Base-by-base conservation (phyloP, 2,329 filamentous ascomycete species). In the Ustilaginoidea virens region DNA sequence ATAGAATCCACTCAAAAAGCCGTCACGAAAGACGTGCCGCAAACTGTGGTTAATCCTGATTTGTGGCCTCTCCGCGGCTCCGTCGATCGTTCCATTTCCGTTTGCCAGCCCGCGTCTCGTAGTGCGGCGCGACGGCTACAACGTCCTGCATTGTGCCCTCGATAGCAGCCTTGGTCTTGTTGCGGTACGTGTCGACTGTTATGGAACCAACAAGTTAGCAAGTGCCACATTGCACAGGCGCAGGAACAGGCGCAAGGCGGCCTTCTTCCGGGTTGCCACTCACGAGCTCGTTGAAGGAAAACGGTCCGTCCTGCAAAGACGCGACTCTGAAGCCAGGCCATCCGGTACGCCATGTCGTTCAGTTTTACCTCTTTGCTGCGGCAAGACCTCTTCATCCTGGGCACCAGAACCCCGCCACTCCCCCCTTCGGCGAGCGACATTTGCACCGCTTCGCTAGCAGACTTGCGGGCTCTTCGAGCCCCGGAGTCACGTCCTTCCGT, bases 261-360 rank as follows among this genome's bases (percentile, higher is more conserved):
- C 20, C 5, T 16, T 10, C n/a, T 10, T 16, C n/a, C 16, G 21
- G 17, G 22, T 7, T 9, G 5, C 12, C 14, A 79, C 85, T 74
- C 61, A 93, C 86, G 60, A 43, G 86, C 86, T 63, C 83, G 75
- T 53, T 94, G 87, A 44, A 94, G 60, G 52, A 94, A 94, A 27
- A 93, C 64, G 23, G 78, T 83, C 41, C 83, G 69, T 9, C 79
- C 80, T 1, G 85, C 77, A 59, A 96, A 94, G 8, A 87, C 81
- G 45, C 87, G 69, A 50, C 85, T 90, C 58, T 96, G 87, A 31
- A 86, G 76, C 87, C 90, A 98, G 27, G 82, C 86, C 80, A 98
- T 92, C 26, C 87, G 74, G 51, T 92, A 92, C 3, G 85, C 87
- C 25, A 96, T 60, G 47, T 96, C 86, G 48, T 96, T 96, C 36